Percentiles rank a stretch among this genome's conserved stretches.
Conservation (phyloP, 2,329 filamentous ascomycete genomes). For the Penicillium sp. region DNA sequence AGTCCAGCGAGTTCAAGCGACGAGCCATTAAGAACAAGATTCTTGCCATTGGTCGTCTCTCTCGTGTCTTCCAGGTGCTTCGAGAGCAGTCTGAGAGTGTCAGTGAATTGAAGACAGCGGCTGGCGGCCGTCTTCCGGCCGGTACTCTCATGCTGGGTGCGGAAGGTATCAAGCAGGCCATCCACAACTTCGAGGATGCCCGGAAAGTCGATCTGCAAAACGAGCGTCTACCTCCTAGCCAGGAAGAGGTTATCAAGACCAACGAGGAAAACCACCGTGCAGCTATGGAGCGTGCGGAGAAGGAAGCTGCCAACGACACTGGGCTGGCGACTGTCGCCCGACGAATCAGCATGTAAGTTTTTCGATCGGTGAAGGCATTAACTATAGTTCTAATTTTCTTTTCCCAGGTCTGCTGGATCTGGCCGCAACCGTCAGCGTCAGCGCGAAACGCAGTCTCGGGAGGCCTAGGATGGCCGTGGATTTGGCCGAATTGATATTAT, state of each 20-base stretch:
- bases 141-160: conserved; percentile 97
- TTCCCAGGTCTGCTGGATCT: conserved; percentile 41
- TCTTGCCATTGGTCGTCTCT: conserved; percentile 91
- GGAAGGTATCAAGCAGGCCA: conserved; percentile 98
- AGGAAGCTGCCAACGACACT: conserved; percentile 89
- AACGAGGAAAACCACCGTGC: conserved; percentile 77
- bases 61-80: conserved; percentile 96
- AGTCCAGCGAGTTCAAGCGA: conserved; percentile 90
- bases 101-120: conserved; percentile 95
- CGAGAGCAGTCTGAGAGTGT: conserved; percentile 96
- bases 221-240: conserved; percentile 85
- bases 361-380: not conserved
- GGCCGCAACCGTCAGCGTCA: conserved; percentile 34
- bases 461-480: conserved; percentile 25
- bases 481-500: conserved; percentile 24
- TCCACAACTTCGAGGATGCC: conserved; percentile 94
- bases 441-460: conserved; percentile 26
- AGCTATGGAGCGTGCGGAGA: conserved; percentile 80
- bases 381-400: conserved; percentile 11
- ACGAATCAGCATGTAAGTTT: conserved; percentile 89
- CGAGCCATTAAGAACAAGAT: conserved; percentile 99
- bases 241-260: conserved; percentile 85
- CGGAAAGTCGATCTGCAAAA: conserved; percentile 97
- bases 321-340: conserved; percentile 83
- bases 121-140: conserved; percentile 86